phyloP scores from a whole-genome alignment of 768 basidiomycete genomes.

The Hericium rajendrae region DNA sequence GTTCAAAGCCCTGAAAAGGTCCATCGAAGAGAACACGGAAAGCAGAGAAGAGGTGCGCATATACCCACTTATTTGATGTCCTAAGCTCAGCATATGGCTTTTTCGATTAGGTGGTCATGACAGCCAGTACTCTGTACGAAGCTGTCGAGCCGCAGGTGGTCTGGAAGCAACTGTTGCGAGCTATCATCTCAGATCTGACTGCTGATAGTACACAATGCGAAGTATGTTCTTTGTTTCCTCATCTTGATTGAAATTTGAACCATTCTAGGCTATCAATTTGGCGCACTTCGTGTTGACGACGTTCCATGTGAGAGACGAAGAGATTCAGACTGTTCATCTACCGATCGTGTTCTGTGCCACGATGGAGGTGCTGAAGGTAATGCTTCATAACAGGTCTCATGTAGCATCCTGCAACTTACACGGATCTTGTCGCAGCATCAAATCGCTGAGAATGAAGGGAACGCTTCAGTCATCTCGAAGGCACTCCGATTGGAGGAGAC shows the following conservation, averaged over 20 bases:
- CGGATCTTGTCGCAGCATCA: background rate
- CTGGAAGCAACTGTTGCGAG: slow-evolving; percentile 68
- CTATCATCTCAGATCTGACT: slow-evolving; percentile 45
- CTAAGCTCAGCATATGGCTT: background rate
- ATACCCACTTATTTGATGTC: background rate
- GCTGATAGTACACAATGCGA: slow-evolving; percentile 35
- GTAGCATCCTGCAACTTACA: background rate
- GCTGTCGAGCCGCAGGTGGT: slow-evolving; percentile 82
- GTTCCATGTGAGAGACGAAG: slow-evolving; percentile 80
- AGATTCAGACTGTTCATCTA: slow-evolving; percentile 69
- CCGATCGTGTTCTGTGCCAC: slow-evolving; percentile 70
- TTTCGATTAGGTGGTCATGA: slow-evolving; percentile 55
- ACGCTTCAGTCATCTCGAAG: background rate
- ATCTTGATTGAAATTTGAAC: slow-evolving; percentile 3
- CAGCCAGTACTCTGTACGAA: slow-evolving; percentile 84
- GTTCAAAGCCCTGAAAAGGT: slow-evolving; percentile 57
- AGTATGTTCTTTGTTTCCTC: slow-evolving; percentile 27
- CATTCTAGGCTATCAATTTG: slow-evolving; percentile 51
- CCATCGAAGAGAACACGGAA: slow-evolving; percentile 43
- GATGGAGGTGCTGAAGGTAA: slow-evolving; percentile 55
- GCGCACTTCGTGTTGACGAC: slow-evolving; percentile 62
- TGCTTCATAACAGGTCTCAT: slow-evolving; percentile 6
- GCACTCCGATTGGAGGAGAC: slow-evolving; percentile 4
- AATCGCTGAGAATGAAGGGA: background rate
- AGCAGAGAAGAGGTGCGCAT: slow-evolving; percentile 49